phyloP scores from a whole-genome alignment of 371 early-diverging fungal genomes.

The Mucor lusitanicus region DNA sequence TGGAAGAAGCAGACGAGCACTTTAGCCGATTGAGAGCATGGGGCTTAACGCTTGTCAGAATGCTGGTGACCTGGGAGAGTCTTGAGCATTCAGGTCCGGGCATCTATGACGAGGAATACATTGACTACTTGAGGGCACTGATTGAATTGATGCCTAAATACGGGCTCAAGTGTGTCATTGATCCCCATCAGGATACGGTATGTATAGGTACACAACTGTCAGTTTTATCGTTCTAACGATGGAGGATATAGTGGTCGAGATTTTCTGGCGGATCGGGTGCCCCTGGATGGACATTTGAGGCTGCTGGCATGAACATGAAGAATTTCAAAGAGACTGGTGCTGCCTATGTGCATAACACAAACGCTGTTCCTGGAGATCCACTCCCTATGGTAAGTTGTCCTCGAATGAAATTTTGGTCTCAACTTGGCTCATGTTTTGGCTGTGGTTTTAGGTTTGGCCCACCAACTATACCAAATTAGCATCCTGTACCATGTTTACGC shows the following conservation, averaged over 20 bases:
- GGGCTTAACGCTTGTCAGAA: slow-evolving; percentile 79
- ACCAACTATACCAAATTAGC: slow-evolving; percentile 85
- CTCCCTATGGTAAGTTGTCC: slow-evolving; percentile 70
- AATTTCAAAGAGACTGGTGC: slow-evolving; percentile 74
- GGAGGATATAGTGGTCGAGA: slow-evolving; percentile 58
- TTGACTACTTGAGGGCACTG: slow-evolving; percentile 69
- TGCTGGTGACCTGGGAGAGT: slow-evolving; percentile 84
- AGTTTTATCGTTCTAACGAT: not conserved
- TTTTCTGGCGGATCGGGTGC: slow-evolving; percentile 73
- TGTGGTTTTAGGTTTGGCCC: slow-evolving; percentile 62
- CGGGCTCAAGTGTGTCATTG: slow-evolving; percentile 82
- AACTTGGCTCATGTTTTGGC: not conserved
- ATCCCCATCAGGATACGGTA: slow-evolving; percentile 73
- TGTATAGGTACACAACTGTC: not conserved
- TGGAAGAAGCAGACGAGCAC: slow-evolving; percentile 76
- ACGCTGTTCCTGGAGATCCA: slow-evolving; percentile 63
- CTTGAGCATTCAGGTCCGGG: slow-evolving; percentile 76
- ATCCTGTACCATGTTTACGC: slow-evolving; percentile 80
- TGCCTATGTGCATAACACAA: slow-evolving; percentile 75
- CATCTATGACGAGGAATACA: slow-evolving; percentile 79
- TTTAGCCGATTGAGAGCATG: slow-evolving; percentile 71
- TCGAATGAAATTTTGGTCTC: not conserved
- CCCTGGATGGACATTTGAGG: slow-evolving; percentile 75
- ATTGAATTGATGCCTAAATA: slow-evolving; percentile 66
- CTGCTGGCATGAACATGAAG: slow-evolving; percentile 69